Conservation (phyloP, 2,329 filamentous ascomycete species). For the Kalaharituber pfeilii region DNA sequence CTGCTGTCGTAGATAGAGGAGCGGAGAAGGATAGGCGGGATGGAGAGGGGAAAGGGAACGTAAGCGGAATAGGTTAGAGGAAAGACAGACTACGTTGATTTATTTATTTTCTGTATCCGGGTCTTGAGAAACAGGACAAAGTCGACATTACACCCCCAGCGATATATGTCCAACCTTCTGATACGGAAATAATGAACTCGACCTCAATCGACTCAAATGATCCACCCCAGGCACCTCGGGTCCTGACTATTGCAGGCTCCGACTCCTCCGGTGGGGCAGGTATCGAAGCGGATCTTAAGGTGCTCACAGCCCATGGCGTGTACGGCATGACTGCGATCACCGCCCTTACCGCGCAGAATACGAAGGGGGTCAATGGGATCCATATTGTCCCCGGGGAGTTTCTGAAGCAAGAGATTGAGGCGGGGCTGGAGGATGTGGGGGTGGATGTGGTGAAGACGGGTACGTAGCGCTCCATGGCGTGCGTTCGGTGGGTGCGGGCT, state of each 20-base stretch:
- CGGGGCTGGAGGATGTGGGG: constrained; percentile 65
- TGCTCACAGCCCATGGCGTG: constrained; percentile 76
- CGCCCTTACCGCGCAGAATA: constrained; percentile 92
- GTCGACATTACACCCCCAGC: too few relatives aligned
- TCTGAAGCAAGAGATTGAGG: constrained; percentile 68
- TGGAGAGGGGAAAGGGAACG: too few relatives aligned
- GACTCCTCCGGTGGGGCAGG: constrained; percentile 90
- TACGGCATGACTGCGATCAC: constrained; percentile 96
- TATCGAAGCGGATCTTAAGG: constrained; percentile 89
- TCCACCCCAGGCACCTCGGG: constrained; percentile 29
- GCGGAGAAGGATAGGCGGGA: too few relatives aligned
- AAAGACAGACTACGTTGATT: too few relatives aligned
- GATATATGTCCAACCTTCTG: too few relatives aligned
- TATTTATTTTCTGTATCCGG: too few relatives aligned
- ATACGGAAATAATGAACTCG: too few relatives aligned
- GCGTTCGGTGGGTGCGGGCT: not conserved
- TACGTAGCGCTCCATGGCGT: constrained; percentile 28
- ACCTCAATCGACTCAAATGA: too few relatives aligned
- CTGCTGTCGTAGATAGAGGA: too few relatives aligned
- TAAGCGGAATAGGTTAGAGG: too few relatives aligned
- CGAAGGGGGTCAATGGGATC: constrained; percentile 62
- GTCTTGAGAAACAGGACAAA: too few relatives aligned
- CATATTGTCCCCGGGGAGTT: constrained; percentile 64
- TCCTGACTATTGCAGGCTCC: constrained; percentile 72
- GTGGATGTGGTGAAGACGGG: constrained; percentile 86